Conservation (phyloP, 148 eudicot genomes). For the Amaranthus hypochondriacus region DNA sequence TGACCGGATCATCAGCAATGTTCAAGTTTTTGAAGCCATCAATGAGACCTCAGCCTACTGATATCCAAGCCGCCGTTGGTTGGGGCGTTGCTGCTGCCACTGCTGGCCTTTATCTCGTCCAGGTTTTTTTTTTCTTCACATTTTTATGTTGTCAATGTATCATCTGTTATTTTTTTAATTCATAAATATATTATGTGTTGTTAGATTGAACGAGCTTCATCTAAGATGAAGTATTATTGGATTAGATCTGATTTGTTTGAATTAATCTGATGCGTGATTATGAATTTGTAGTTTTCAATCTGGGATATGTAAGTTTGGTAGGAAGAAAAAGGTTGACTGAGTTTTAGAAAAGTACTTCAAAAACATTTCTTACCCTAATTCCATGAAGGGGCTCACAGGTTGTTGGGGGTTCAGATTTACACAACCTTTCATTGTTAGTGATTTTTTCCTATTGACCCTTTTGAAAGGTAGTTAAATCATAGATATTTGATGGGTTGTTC, state of each 20-base stretch:
- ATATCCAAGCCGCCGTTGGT: slow-evolving; percentile 63
- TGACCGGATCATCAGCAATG: slow-evolving; percentile 24
- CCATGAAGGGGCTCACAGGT: too few relatives aligned
- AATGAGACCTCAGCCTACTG: slow-evolving; percentile 37
- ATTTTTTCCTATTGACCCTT: too few relatives aligned
- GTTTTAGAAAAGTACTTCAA: not conserved
- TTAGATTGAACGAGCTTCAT: not conserved
- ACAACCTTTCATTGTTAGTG: too few relatives aligned
- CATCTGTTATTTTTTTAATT: not conserved
- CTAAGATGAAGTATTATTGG: too few relatives aligned
- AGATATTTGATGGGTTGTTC: not conserved
- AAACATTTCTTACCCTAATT: not conserved
- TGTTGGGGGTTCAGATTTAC: not conserved
- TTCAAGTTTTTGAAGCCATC: slow-evolving; percentile 36
- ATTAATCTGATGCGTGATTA: not conserved
- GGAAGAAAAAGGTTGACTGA: too few relatives aligned
- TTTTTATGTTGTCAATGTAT: not conserved
- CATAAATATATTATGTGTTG: not conserved
- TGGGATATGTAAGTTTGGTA: too few relatives aligned
- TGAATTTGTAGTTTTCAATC: not conserved
- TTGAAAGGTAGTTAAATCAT: too few relatives aligned
- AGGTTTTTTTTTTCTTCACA: slow-evolving; percentile 36
- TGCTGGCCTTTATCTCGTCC: slow-evolving; percentile 53
- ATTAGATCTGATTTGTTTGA: not conserved
- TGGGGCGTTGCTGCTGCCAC: slow-evolving; percentile 75